Base-by-base conservation (phyloP, 2,329 filamentous ascomycete genomes). In the Thielaviopsis musarum region DNA sequence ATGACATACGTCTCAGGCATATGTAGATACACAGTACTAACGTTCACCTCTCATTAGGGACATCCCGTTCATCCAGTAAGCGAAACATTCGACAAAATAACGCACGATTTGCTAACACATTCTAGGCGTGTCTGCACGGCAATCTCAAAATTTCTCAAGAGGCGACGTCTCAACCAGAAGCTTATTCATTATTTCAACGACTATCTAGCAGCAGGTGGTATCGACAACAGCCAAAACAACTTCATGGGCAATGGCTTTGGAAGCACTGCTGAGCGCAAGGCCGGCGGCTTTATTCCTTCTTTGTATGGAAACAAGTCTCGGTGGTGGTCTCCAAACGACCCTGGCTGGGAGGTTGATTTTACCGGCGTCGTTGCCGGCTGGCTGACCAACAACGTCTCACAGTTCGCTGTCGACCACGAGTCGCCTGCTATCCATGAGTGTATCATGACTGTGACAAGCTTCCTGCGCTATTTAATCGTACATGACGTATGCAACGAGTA, bases 401-500 rank as follows among this genome's bases (percentile, higher is more conserved):
- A 75, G 51, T 34, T 51, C 26, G 28, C 22, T 9, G 41, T 13
- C 7, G 4, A n/a, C 7, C 51, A 12, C 1, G 28, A 45, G 10
- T 38, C 57, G 6, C 51, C 52, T 15, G 53, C 21, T 38, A 34
- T 55, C 24, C 28, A 2, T 17, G 26, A 56, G 9, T 53, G 54
- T 26, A 54, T 59, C 24, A 77, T 79, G 38, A 80, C 94, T 0
- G 76, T 96, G 49, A 80, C 82, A 62, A 95, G 93, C 67, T 97
- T 97, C 67, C 80, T 95, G 63, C 87, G 88, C 64, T 98, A 96
- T 65, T 75, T 97, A 0, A 75, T 91, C 10, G 80, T 86, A 62
- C 91, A 97, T 67, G 80, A 87, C 45, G 91, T 94, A 17, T 95
- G 90, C 66, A 85, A 87, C 0, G 93, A 97, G 69, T 87, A 91